phyloP scores from a whole-genome alignment of 1,284 basidiomycete species.

The Phenoliferia sp. region DNA sequence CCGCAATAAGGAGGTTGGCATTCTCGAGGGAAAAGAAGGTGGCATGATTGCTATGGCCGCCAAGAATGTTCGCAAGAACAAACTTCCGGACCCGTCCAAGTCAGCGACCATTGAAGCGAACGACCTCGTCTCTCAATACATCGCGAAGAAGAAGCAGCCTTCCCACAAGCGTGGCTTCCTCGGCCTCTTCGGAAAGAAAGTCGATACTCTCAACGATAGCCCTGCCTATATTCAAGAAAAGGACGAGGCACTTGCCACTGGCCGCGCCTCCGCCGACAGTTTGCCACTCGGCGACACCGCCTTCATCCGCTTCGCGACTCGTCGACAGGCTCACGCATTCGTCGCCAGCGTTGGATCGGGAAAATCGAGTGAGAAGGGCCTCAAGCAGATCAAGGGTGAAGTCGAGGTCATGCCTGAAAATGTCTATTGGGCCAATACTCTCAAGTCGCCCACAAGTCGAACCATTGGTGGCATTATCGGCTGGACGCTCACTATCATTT shows the following conservation, averaged over 20 bases:
- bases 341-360: not conserved
- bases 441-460: conserved; percentile 81
- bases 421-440: conserved; percentile 83
- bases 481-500: conserved; percentile 52
- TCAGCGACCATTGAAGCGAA: not conserved
- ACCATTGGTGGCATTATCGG: conserved; percentile 53
- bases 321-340: conserved; percentile 3
- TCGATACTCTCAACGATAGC: conserved; percentile 63
- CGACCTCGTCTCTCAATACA: conserved; percentile 51
- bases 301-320: conserved; percentile 3
- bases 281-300: not conserved
- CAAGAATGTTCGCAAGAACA: conserved; percentile 47
- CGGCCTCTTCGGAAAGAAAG: conserved; percentile 63
- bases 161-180: conserved; percentile 66
- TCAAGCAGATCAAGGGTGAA: conserved; percentile 40
- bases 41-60: conserved; percentile 66
- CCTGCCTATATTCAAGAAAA: conserved; percentile 65
- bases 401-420: conserved; percentile 75
- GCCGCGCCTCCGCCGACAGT: not conserved
- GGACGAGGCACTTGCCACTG: not conserved
- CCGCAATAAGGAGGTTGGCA: conserved; percentile 64
- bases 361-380: not conserved
- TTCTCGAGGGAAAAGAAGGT: conserved; percentile 81
- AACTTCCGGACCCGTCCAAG: not conserved
- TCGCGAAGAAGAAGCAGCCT: conserved; percentile 68